Percentiles rank a stretch among this genome's conserved stretches.
These are phyloP conservation scores for Tanacetum coccineum DNA, from an alignment of 129 eudicot species.

Conservation along the genomic window DNA sequence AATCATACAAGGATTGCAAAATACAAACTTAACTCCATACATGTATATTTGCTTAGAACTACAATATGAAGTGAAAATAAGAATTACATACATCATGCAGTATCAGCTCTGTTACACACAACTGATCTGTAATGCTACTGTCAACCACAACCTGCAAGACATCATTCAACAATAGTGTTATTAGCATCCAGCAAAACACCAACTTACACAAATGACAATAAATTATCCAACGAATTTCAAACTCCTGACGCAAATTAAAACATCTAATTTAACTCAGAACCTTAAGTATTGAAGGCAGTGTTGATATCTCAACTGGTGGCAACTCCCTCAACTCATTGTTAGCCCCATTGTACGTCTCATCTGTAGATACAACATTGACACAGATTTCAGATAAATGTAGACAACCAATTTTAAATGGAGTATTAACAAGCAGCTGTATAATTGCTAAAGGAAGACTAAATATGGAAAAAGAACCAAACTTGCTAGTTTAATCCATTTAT, in stretches of 20 bases:
- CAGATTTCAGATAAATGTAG: too few relatives aligned
- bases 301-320: slow-evolving; percentile 89
- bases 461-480: slow-evolving; percentile 1
- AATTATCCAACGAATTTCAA: slow-evolving; percentile 2
- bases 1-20: not conserved
- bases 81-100: slow-evolving; percentile 70
- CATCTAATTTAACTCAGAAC: slow-evolving; percentile 32
- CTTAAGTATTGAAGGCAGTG: slow-evolving; percentile 82
- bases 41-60: not conserved
- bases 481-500: not conserved
- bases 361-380: slow-evolving; percentile 35
- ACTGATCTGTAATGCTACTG: slow-evolving; percentile 75
- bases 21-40: not conserved
- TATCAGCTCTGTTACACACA: slow-evolving; percentile 76
- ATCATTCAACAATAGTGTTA: slow-evolving; percentile 8
- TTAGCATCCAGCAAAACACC: not conserved
- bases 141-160: slow-evolving; percentile 77
- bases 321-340: slow-evolving; percentile 80
- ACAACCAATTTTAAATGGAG: too few relatives aligned
- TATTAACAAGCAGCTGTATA: too few relatives aligned
- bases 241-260: not conserved
- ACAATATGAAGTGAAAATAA: not conserved
- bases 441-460: slow-evolving; percentile 9
- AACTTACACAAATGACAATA: not conserved
- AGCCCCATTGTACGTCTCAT: slow-evolving; percentile 55